A percentile compares a stretch with the other conserved stretches of the same genome.
Evolutionary conservation across 345 rosid species (phyloP).

Genomic region (Arabidopsis thaliana): TAIR10.1 NC_003076.8:3438501-3439000

Average conservation of each 20-base stretch:
- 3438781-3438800: slow-evolving; percentile 48
- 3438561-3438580: slow-evolving; percentile 38
- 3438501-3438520: slow-evolving; percentile 45
- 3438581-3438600: slow-evolving; percentile 46
- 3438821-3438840: slow-evolving; percentile 51
- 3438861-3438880: slow-evolving; percentile 3
- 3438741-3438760: background rate
- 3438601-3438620: slow-evolving; percentile 45
- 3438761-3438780: background rate
- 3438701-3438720: slow-evolving; percentile 47
- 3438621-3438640: slow-evolving; percentile 38
- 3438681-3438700: slow-evolving; percentile 43
- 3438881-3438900: background rate
- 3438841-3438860: slow-evolving; percentile 29
- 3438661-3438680: slow-evolving; percentile 45
- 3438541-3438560: slow-evolving; percentile 42
- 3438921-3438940: slow-evolving; percentile 47
- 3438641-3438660: slow-evolving; percentile 45
- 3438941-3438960: slow-evolving; percentile 52
- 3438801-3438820: slow-evolving; percentile 51
- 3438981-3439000: slow-evolving; percentile 48
- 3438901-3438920: slow-evolving; percentile 28
- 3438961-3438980: slow-evolving; percentile 50
- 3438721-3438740: background rate
- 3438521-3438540: slow-evolving; percentile 46